A percentile compares a stretch with the other conserved stretches of the same genome.
Conservation (phyloP, 768 basidiomycete species). For the Aureoboletus auriporus region DNA sequence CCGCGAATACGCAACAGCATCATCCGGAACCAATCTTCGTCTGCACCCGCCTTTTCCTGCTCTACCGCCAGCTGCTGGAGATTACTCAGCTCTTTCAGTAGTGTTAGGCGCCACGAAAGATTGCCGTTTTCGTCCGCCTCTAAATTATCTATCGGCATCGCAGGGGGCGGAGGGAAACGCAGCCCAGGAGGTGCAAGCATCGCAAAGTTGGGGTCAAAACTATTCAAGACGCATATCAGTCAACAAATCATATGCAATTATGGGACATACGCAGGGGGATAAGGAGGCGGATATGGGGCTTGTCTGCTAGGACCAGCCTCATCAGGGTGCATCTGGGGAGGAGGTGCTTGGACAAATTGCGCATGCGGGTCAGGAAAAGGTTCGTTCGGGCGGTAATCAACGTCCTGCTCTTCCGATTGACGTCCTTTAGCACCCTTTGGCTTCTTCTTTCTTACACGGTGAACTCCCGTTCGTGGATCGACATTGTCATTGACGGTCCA, state of each 20-base stretch:
- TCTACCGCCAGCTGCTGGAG: slow-evolving; percentile 74
- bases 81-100: slow-evolving; percentile 76
- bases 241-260: not conserved
- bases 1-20: slow-evolving; percentile 78
- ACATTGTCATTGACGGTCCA: slow-evolving; percentile 92
- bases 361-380: slow-evolving; percentile 53
- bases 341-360: slow-evolving; percentile 50
- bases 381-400: slow-evolving; percentile 60
- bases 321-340: slow-evolving; percentile 52
- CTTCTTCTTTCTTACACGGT: slow-evolving; percentile 86
- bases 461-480: slow-evolving; percentile 85
- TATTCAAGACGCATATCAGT: slow-evolving; percentile 24
- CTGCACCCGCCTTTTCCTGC: slow-evolving; percentile 78
- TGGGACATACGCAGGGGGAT: slow-evolving; percentile 47
- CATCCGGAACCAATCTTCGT: slow-evolving; percentile 83
- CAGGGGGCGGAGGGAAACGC: slow-evolving; percentile 54
- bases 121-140: slow-evolving; percentile 77
- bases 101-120: slow-evolving; percentile 73
- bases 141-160: slow-evolving; percentile 66
- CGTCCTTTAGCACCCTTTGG: slow-evolving; percentile 51
- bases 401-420: slow-evolving; percentile 55
- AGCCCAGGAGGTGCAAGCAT: slow-evolving; percentile 58
- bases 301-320: slow-evolving; percentile 59
- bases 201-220: slow-evolving; percentile 72
- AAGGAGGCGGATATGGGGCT: slow-evolving; percentile 57